Conservation (phyloP, 352 stramenopile genomes). For the Pythium grandisporangium region DNA sequence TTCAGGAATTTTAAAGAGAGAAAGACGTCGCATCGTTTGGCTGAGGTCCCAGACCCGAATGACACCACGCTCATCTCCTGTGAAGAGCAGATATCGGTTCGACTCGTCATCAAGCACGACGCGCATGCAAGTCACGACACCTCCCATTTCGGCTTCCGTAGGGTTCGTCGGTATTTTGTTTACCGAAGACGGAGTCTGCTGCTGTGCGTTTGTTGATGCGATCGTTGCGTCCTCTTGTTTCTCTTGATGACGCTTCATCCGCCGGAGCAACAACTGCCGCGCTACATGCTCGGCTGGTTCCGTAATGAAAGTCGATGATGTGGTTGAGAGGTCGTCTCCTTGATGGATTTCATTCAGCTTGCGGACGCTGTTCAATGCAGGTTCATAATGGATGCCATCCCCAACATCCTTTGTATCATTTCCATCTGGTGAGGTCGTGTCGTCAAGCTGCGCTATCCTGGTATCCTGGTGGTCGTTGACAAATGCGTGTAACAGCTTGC, state of each 20-base stretch:
- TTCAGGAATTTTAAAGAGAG: constrained; percentile 47
- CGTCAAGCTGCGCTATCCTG: background rate
- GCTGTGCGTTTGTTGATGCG: background rate
- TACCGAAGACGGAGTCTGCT: too few species aligned
- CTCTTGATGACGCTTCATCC: constrained; percentile 9
- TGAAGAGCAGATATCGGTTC: constrained; percentile 39
- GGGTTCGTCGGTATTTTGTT: too few species aligned
- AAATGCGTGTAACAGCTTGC: constrained; percentile 46
- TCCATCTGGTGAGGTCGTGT: background rate
- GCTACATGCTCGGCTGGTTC: constrained; percentile 23
- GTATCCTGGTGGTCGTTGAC: constrained; percentile 22
- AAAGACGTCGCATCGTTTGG: constrained; percentile 33
- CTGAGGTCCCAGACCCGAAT: constrained; percentile 43
- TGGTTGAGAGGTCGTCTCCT: too few species aligned
- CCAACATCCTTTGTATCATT: constrained; percentile 7
- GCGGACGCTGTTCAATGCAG: too few species aligned
- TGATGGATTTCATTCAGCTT: too few species aligned
- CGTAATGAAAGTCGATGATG: constrained; percentile 14
- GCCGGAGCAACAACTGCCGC: constrained; percentile 23
- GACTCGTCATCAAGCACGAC: constrained; percentile 37
- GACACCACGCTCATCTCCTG: constrained; percentile 40
- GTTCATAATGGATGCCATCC: too few species aligned
- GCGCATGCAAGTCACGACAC: constrained; percentile 38
- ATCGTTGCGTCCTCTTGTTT: background rate
- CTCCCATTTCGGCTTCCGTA: background rate